phyloP scores from a whole-genome alignment of 1,284 basidiomycete genomes.

The Puccinia horiana region DNA sequence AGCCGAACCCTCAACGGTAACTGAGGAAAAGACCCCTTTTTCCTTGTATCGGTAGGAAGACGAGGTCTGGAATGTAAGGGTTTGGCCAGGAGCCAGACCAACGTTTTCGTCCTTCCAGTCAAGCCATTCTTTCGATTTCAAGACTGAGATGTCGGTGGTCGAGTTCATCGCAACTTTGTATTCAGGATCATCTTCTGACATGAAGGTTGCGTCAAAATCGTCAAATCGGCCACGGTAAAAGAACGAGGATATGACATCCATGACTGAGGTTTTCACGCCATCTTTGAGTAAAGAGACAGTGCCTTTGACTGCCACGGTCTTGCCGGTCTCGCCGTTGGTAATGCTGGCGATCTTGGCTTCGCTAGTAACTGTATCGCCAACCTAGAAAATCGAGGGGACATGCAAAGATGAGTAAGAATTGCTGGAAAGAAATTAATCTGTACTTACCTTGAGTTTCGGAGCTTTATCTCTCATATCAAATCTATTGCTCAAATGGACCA shows the following conservation, averaged over 20 bases:
- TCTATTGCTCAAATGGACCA: conserved; percentile 94
- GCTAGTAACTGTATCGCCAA: conserved; percentile 85
- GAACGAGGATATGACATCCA: conserved; percentile 93
- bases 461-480: conserved; percentile 39
- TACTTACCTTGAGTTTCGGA: conserved; percentile 44
- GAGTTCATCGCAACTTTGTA: conserved; percentile 76
- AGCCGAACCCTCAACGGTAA: conserved; percentile 79
- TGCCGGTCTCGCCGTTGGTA: conserved; percentile 86
- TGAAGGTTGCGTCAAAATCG: conserved; percentile 95
- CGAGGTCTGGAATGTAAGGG: conserved; percentile 82
- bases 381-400: conserved; percentile 59
- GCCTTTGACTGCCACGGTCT: conserved; percentile 75
- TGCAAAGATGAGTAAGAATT: neutral
- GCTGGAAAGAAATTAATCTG: neutral
- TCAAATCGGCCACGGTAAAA: conserved; percentile 91
- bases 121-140: conserved; percentile 97
- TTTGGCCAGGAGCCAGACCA: conserved; percentile 75
- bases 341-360: conserved; percentile 87
- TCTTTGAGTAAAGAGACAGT: conserved; percentile 79
- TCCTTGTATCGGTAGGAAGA: conserved; percentile 88
- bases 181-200: conserved; percentile 82
- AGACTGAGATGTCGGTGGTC: conserved; percentile 81
- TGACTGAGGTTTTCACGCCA: conserved; percentile 68
- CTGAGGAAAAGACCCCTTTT: conserved; percentile 78
- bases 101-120: conserved; percentile 83